Conservation (phyloP, 768 basidiomycete species). For the Gyrodon lividus region DNA sequence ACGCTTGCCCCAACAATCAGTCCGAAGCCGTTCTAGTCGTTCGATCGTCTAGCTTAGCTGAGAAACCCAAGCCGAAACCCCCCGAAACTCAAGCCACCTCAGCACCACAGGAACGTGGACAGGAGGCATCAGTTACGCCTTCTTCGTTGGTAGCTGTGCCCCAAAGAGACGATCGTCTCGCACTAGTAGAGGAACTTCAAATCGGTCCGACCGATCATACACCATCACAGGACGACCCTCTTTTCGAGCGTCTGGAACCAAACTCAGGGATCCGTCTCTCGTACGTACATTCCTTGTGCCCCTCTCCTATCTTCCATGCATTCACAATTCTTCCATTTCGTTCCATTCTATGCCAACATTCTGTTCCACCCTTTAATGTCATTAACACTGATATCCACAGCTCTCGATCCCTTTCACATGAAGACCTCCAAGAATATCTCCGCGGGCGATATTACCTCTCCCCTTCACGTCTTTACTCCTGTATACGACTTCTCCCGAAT, state of each 20-base stretch:
- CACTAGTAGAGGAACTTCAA: slow-evolving; percentile 72
- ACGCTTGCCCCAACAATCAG: slow-evolving; percentile 16
- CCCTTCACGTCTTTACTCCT: slow-evolving; percentile 86
- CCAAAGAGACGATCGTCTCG: slow-evolving; percentile 58
- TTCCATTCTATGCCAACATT: neutral
- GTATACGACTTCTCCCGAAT: slow-evolving; percentile 71
- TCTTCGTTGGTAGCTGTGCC: slow-evolving; percentile 6
- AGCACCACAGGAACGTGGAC: slow-evolving; percentile 9
- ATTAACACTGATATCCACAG: slow-evolving; percentile 37
- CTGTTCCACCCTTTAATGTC: neutral
- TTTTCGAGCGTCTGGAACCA: slow-evolving; percentile 81
- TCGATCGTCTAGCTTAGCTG: slow-evolving; percentile 26
- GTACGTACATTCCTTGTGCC: slow-evolving; percentile 46
- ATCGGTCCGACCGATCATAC: slow-evolving; percentile 78
- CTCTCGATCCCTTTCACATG: slow-evolving; percentile 70
- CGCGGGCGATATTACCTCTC: slow-evolving; percentile 83
- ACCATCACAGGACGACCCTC: slow-evolving; percentile 68
- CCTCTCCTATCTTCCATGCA: neutral
- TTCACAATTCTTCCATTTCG: neutral
- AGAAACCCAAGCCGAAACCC: slow-evolving; percentile 15
- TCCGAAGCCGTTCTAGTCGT: slow-evolving; percentile 27
- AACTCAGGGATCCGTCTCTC: slow-evolving; percentile 83
- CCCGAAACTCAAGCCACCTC: slow-evolving; percentile 1
- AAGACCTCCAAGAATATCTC: slow-evolving; percentile 78
- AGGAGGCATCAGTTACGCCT: slow-evolving; percentile 1